Conservation (phyloP, 768 basidiomycete species). For the Trametes elegans region DNA sequence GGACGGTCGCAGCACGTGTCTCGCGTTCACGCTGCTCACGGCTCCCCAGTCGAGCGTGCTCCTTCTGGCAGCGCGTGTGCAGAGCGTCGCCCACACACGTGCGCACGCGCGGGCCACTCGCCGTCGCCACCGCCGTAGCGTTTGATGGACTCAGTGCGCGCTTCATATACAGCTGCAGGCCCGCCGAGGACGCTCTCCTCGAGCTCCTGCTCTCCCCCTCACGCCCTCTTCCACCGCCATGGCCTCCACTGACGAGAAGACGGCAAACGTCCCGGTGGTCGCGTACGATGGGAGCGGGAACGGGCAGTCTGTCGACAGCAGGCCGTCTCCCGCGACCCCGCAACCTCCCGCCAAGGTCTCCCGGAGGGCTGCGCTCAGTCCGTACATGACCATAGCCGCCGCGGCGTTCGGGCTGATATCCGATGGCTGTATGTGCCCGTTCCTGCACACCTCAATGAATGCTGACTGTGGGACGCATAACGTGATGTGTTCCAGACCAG, state of each 20-base stretch:
- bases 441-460: too few relatives aligned
- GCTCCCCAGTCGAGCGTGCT: neutral
- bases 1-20: too few relatives aligned
- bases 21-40: too few relatives aligned
- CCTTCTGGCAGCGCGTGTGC: too few relatives aligned
- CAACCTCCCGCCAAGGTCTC: conserved; percentile 11
- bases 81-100: conserved; percentile 5
- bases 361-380: conserved; percentile 48
- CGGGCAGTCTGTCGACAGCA: neutral
- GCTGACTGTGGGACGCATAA: too few relatives aligned
- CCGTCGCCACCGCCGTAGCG: neutral
- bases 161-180: conserved; percentile 6
- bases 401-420: conserved; percentile 62
- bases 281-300: neutral
- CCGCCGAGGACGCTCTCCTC: neutral
- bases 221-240: conserved; percentile 4
- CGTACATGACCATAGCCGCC: conserved; percentile 62
- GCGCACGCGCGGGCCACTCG: neutral
- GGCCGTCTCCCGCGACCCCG: neutral
- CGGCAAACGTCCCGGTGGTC: conserved; percentile 9
- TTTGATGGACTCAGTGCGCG: conserved; percentile 6
- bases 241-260: conserved; percentile 1
- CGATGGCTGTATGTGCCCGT: conserved; percentile 32
- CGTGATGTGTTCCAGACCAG: conserved; percentile 43
- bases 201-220: conserved; percentile 8